Base-by-base conservation (phyloP, 768 basidiomycete genomes). In the Melanogaster broomeanus region DNA sequence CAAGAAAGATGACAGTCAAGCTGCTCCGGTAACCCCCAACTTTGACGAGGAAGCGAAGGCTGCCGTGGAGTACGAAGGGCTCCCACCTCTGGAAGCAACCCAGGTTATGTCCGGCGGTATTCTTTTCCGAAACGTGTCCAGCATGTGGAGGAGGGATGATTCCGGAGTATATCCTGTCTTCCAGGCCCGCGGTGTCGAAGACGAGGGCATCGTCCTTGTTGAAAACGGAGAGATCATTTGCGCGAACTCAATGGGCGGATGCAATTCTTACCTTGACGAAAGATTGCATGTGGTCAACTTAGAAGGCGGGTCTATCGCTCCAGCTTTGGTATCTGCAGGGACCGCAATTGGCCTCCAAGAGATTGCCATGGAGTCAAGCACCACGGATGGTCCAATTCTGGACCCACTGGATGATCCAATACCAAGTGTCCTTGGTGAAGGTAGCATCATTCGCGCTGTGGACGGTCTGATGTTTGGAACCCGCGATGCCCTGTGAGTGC, bases 301-400 rank as follows among this genome's bases (percentile, higher is more conserved):
- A 11, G 67, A 79, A 44, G 85, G 87, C 1, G 91, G 91, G 0
- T 73, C 77, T 6, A 65, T 88, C 15, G 68, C 72, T 0, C 83
- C 83, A 13, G 89, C 85, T 0, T 65, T 90, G 30, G 79, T 82
- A 15, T 80, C 83, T 3, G 84, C 81, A 57, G 90, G 89, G 2
- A 71, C 82, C 7, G 61, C 72, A 2, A 60, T 94, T 6, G 91
- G 90, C 3, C 64, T 91, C 31, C 77, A 78, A 49, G 88, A 91
- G 63, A 92, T 93, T 55, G 58, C 68, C 0, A 61, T 72, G 19
- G 91, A 93, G 63, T 51, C 75, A 3, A 81, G 81, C 6, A 91
- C 91, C 3, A 74, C 73, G 30, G 90, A 92, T 59, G 90, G 90
- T 1, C 40, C 61, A 12, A 79, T 83, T 2, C 72, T 75, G 8